These are phyloP conservation scores for Pittosporum tobira DNA, from an alignment of 129 eudicot species.

Conservation along the genomic window DNA sequence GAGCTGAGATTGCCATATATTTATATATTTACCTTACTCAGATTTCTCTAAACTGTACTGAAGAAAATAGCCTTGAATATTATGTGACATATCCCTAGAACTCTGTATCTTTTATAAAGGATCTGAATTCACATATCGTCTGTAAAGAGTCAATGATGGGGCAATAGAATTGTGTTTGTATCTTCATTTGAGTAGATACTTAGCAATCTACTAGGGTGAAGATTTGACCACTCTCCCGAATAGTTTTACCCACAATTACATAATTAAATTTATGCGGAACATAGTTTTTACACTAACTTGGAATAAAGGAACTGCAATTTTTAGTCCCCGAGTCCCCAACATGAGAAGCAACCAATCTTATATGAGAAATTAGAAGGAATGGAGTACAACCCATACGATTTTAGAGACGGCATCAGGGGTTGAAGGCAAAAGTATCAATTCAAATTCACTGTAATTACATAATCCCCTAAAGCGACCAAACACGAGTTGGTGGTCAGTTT, in stretches of 20 bases:
- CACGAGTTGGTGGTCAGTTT: no score
- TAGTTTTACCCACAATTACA: no score
- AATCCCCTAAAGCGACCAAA: not conserved
- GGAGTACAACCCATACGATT: not conserved
- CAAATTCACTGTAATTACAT: not conserved
- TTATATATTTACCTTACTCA: conserved; percentile 37
- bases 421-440: not conserved
- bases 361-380: not conserved
- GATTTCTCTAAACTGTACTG: conserved; percentile 18
- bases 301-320: not conserved
- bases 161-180: not conserved
- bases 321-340: not conserved
- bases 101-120: not conserved
- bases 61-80: conserved; percentile 7
- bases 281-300: not conserved
- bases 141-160: not conserved
- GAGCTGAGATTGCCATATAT: conserved; percentile 34
- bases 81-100: conserved; percentile 9
- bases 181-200: not conserved
- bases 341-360: not conserved
- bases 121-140: not conserved
- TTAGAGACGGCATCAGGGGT: not conserved
- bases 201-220: not conserved
- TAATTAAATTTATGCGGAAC: not conserved
- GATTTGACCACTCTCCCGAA: not conserved